Conservation (phyloP, 148 eudicot species). For the Simmondsia chinensis region DNA sequence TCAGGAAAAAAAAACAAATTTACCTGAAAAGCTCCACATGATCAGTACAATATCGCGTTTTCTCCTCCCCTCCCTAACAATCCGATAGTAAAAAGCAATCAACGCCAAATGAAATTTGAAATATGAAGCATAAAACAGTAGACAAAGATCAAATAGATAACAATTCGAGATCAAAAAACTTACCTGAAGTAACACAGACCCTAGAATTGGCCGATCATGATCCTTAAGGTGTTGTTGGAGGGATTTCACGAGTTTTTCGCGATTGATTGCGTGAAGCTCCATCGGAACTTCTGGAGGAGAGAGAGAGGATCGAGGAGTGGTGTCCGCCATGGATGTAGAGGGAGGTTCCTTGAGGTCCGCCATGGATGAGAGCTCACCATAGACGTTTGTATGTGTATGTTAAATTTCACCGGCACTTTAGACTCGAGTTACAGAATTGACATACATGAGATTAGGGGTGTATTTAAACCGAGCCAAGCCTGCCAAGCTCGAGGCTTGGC, state of each 20-base stretch:
- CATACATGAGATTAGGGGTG: too few species aligned
- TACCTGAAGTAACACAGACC: conserved; percentile 79
- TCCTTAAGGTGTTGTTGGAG: conserved; percentile 43
- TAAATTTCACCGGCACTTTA: too few species aligned
- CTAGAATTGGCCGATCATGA: conserved; percentile 45
- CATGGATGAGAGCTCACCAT: conserved; percentile 3
- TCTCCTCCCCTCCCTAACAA: conserved; percentile 81
- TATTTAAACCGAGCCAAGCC: too few species aligned
- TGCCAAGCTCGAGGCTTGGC: too few species aligned
- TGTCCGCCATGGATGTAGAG: conserved; percentile 26
- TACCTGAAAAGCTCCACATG: conserved; percentile 81
- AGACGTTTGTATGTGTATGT: too few species aligned
- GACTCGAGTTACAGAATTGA: too few species aligned
- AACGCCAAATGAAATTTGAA: too few species aligned
- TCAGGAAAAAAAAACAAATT: background rate
- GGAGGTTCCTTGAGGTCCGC: conserved; percentile 11
- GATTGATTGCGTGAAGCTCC: conserved; percentile 52
- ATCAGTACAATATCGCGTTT: conserved; percentile 85
- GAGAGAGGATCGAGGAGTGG: conserved; percentile 21
- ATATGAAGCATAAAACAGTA: too few species aligned
- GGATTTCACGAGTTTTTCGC: conserved; percentile 45
- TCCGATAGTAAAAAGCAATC: too few species aligned
- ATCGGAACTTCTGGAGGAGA: conserved; percentile 56
- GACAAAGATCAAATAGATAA: background rate
- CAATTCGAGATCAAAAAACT: background rate